A percentile compares a stretch with the other conserved stretches of the same genome.
phyloP scores from a whole-genome alignment of 805 yeast species.

The Cyberlindnera mississippiensis region DNA sequence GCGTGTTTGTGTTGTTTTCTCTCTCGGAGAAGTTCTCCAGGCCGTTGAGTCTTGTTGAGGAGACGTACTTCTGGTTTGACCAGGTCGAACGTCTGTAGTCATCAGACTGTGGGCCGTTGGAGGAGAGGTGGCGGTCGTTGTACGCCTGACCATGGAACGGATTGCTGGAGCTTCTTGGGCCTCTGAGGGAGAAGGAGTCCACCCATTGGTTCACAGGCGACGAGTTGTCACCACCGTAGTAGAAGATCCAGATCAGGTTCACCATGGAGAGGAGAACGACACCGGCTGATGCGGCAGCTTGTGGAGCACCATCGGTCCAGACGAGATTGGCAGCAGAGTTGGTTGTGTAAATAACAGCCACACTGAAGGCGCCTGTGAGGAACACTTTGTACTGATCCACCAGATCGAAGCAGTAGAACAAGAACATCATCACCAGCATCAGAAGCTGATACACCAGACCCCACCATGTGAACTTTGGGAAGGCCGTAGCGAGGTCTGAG shows the following conservation, averaged over 20 bases:
- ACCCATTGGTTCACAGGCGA: conserved; percentile 83
- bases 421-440: conserved; percentile 46
- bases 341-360: conserved; percentile 81
- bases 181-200: conserved; percentile 71
- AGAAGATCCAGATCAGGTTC: conserved; percentile 80
- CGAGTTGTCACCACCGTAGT: conserved; percentile 86
- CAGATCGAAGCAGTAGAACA: conserved; percentile 55
- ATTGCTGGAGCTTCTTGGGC: conserved; percentile 35
- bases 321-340: conserved; percentile 79
- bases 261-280: conserved; percentile 77
- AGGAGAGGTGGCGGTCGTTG: conserved; percentile 8
- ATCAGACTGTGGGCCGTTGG: conserved; percentile 6
- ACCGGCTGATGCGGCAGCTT: conserved; percentile 91
- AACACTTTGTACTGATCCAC: conserved; percentile 64
- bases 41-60: conserved; percentile 57
- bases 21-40: conserved; percentile 46
- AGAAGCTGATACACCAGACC: conserved; percentile 78
- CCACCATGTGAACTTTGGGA: conserved; percentile 96
- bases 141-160: conserved; percentile 19
- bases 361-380: conserved; percentile 39
- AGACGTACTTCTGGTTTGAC: conserved; percentile 32
- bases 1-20: conserved; percentile 18
- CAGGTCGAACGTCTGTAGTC: conserved; percentile 17
- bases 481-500: conserved; percentile 37
- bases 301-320: conserved; percentile 58